These are phyloP conservation scores for Senna tora DNA, from an alignment of 306 rosid genomes.

Conservation along the genomic window DNA sequence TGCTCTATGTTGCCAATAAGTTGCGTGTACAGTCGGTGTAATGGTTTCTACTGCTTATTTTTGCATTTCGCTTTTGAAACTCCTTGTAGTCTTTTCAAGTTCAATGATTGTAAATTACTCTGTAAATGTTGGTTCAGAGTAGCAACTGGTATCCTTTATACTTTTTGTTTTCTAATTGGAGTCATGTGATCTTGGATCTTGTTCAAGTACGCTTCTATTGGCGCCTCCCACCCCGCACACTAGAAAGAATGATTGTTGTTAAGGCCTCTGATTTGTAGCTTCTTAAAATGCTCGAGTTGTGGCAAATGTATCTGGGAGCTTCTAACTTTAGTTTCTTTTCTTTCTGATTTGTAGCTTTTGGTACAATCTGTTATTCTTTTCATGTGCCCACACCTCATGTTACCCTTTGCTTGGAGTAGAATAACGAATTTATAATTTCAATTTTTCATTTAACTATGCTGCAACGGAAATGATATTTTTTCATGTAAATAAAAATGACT, in stretches of 20 bases:
- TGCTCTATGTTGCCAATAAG: conserved; percentile 97
- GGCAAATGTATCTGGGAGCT: background rate
- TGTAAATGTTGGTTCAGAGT: conserved; percentile 49
- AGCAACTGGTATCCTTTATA: conserved; percentile 11
- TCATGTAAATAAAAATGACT: too few species aligned
- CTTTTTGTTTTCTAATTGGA: background rate
- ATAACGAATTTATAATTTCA: too few species aligned
- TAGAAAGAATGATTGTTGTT: background rate
- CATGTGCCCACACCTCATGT: background rate
- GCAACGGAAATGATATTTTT: too few species aligned
- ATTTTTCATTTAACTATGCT: too few species aligned
- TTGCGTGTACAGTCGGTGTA: conserved; percentile 74
- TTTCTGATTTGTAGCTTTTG: too few species aligned
- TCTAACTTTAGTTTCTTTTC: background rate
- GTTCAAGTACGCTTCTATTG: conserved; percentile 14
- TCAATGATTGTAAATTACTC: conserved; percentile 55
- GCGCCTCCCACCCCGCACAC: background rate
- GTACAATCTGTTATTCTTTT: background rate
- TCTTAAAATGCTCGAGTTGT: background rate
- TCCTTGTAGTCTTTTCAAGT: conserved; percentile 25
- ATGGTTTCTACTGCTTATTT: conserved; percentile 23
- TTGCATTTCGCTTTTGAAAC: conserved; percentile 33
- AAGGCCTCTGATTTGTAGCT: background rate
- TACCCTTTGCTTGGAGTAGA: too few species aligned
- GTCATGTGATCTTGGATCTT: background rate